Conservation (phyloP, 345 rosid species). For the Luvunga scandens region DNA sequence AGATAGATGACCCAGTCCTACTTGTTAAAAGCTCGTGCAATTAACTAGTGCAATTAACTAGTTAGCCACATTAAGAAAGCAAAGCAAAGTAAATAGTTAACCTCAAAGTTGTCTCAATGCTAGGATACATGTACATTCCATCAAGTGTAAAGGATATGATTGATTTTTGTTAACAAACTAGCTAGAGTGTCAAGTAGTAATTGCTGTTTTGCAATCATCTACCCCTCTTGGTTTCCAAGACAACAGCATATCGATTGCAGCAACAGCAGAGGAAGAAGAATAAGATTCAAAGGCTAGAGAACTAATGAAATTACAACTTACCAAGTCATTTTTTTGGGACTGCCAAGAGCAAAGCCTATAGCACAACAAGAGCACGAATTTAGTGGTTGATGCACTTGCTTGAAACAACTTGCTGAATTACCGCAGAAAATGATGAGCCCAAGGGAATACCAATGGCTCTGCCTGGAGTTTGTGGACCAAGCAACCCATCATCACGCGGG, state of each 20-base stretch:
- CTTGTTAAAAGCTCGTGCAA: too few relatives aligned
- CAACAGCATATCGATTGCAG: background rate
- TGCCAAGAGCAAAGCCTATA: too few relatives aligned
- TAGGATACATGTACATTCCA: background rate
- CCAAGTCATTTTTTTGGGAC: background rate
- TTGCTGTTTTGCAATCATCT: background rate
- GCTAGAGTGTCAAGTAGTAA: too few relatives aligned
- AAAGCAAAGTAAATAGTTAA: too few relatives aligned
- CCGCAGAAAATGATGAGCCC: slow-evolving; percentile 44
- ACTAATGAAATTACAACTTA: slow-evolving; percentile 2
- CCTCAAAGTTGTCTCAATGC: too few relatives aligned
- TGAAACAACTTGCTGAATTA: slow-evolving; percentile 16
- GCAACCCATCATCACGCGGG: slow-evolving; percentile 3
- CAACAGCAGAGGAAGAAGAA: background rate
- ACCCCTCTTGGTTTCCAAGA: background rate
- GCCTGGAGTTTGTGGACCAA: slow-evolving; percentile 21
- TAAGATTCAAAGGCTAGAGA: background rate
- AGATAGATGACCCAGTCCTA: too few relatives aligned
- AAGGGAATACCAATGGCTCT: slow-evolving; percentile 29
- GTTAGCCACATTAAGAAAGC: too few relatives aligned
- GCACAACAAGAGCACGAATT: background rate
- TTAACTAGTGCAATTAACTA: too few relatives aligned
- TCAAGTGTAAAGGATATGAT: background rate
- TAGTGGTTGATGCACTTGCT: slow-evolving; percentile 8
- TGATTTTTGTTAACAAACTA: background rate